Evolutionary conservation across 441 rosid species (phyloP).

Genomic region (Geranium incanum): DNA sequence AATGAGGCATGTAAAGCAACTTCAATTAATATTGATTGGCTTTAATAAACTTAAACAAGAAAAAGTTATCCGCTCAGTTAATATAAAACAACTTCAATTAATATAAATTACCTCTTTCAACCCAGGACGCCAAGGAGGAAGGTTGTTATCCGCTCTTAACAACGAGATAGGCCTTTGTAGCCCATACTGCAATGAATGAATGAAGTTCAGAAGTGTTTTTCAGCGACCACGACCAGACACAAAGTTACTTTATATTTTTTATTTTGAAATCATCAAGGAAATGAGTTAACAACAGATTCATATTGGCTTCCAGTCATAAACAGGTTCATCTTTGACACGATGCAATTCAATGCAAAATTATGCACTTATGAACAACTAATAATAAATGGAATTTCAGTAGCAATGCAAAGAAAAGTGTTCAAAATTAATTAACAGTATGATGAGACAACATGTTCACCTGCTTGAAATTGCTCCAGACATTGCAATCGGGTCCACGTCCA

Average conservation of each 20-base stretch:
- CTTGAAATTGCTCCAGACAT: constrained; percentile 97
- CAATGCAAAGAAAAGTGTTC: not conserved
- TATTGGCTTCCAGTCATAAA: not conserved
- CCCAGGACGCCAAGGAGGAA: constrained; percentile 95
- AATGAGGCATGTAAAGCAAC: not conserved
- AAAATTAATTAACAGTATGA: not conserved
- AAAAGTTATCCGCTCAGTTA: not conserved
- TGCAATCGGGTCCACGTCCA: constrained; percentile 92
- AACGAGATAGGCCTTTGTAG: constrained; percentile 69
- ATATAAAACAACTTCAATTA: not conserved
- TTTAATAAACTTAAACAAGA: not conserved
- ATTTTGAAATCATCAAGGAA: not conserved
- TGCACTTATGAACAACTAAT: not conserved
- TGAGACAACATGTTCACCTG: constrained; percentile 44
- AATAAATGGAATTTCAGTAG: not conserved
- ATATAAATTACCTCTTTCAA: constrained; percentile 60
- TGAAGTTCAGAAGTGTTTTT: not conserved
- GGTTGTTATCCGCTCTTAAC: constrained; percentile 84
- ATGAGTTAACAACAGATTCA: not conserved
- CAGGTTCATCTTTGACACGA: not conserved
- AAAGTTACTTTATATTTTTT: not conserved
- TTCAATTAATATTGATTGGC: not conserved
- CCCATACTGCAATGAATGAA: constrained; percentile 64
- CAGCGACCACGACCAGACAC: not conserved
- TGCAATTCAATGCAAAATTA: not conserved